A percentile compares a stretch with the other conserved stretches of the same genome.
These are phyloP conservation scores for Brassica carinata DNA, from an alignment of 345 rosid species.

Conservation along the genomic window DNA sequence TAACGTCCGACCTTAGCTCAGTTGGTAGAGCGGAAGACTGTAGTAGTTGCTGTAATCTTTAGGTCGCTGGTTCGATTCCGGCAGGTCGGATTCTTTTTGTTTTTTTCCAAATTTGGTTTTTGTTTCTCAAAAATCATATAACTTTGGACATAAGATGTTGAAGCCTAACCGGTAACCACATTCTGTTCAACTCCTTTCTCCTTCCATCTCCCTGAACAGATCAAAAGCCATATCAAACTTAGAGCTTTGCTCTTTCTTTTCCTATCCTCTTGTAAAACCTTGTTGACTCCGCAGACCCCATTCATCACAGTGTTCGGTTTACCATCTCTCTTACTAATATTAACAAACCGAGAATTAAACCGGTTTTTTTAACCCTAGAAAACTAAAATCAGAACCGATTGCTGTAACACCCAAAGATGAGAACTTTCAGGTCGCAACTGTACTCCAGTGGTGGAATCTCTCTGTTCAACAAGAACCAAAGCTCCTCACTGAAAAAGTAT, in stretches of 20 bases:
- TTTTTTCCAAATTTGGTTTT: background rate
- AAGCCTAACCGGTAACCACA: conserved; percentile 57
- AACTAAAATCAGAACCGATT: background rate
- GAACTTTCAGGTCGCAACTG: conserved; percentile 21
- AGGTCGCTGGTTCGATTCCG: conserved; percentile 65
- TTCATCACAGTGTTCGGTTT: conserved; percentile 63
- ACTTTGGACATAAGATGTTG: conserved; percentile 60
- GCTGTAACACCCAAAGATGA: conserved; percentile 21
- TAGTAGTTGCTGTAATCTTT: conserved; percentile 56
- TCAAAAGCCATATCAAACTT: conserved; percentile 59
- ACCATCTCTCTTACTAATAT: conserved; percentile 42
- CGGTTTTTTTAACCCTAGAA: conserved; percentile 22
- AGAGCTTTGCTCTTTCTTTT: conserved; percentile 59
- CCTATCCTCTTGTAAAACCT: conserved; percentile 61
- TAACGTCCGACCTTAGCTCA: conserved; percentile 78
- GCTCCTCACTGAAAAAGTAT: conserved; percentile 7
- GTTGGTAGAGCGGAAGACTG: conserved; percentile 98
- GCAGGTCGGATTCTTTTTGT: conserved; percentile 24
- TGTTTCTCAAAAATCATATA: background rate
- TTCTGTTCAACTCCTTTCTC: conserved; percentile 68
- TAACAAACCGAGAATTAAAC: conserved; percentile 11
- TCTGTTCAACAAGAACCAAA: conserved; percentile 9
- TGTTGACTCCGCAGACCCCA: conserved; percentile 61
- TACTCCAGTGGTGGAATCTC: conserved; percentile 23
- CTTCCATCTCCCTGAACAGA: conserved; percentile 82